Conservation (phyloP, 2,329 filamentous ascomycete species). For the Scolecobasidium constrictum region DNA sequence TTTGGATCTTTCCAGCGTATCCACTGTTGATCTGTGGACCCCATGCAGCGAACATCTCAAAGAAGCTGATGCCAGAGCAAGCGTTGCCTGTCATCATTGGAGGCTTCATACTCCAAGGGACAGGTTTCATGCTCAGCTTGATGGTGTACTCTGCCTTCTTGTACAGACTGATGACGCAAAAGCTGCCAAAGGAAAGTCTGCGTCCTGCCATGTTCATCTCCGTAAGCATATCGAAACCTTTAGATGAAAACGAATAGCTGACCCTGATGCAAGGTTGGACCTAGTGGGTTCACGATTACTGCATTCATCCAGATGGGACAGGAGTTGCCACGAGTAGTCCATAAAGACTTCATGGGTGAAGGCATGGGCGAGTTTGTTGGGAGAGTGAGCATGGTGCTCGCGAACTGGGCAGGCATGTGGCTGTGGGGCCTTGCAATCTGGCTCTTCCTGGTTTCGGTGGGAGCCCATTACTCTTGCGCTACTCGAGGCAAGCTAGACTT, state of each 20-base stretch:
- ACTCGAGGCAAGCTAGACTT: conserved; percentile 54
- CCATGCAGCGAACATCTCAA: conserved; percentile 51
- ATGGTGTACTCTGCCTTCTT: conserved; percentile 81
- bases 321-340: conserved; percentile 36
- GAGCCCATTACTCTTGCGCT: conserved; percentile 60
- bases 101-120: conserved; percentile 51
- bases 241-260: too few species aligned
- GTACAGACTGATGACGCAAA: conserved; percentile 81
- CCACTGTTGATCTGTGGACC: conserved; percentile 68
- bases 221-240: too few species aligned
- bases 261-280: too few species aligned
- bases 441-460: conserved; percentile 75
- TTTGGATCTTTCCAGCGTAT: conserved; percentile 83
- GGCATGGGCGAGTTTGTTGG: conserved; percentile 40
- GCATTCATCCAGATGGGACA: conserved; percentile 45
- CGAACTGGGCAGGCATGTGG: conserved; percentile 61
- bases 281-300: conserved; percentile 1
- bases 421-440: conserved; percentile 74
- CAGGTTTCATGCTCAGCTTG: conserved; percentile 53
- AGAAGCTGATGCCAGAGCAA: conserved; percentile 30
- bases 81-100: conserved; percentile 48
- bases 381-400: conserved; percentile 42
- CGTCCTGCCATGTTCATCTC: conserved; percentile 79
- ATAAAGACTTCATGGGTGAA: conserved; percentile 45
- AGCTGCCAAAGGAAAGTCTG: conserved; percentile 63